Evolutionary conservation across 2,329 filamentous ascomycete genomes (phyloP).

Genomic region (Aureobasidium sp.): DNA sequence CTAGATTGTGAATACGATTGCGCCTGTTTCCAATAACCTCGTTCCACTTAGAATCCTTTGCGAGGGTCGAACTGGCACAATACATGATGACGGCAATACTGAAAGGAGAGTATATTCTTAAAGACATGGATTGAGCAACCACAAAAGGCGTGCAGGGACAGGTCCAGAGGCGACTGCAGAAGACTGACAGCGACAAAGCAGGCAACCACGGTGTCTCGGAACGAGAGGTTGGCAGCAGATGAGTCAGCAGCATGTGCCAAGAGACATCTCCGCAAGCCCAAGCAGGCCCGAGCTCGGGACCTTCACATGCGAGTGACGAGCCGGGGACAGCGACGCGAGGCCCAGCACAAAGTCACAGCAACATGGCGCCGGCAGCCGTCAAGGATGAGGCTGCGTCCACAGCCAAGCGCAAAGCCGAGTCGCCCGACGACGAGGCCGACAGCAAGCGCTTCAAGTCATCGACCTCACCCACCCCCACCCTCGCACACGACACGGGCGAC

Average conservation of each 20-base stretch:
- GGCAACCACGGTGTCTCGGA: background rate
- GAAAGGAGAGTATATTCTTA: background rate
- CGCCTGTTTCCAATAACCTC: background rate
- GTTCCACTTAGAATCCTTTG: too few relatives aligned
- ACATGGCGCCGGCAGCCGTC: constrained; percentile 14
- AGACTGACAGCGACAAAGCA: background rate
- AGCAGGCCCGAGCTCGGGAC: background rate
- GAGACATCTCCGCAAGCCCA: background rate
- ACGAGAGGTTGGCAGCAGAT: background rate
- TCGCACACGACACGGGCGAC: constrained; percentile 25
- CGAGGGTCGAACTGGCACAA: too few relatives aligned
- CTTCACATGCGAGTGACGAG: constrained; percentile 7
- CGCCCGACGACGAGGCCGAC: constrained; percentile 52
- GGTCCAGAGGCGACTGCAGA: background rate
- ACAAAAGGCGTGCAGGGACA: background rate
- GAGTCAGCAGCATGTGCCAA: background rate
- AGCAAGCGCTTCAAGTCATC: constrained; percentile 57
- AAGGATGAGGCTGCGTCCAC: constrained; percentile 29
- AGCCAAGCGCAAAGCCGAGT: constrained; percentile 68
- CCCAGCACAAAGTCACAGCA: background rate
- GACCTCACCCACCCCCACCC: constrained; percentile 31
- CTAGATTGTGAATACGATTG: background rate
- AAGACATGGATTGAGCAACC: background rate
- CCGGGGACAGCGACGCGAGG: background rate
- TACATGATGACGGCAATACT: background rate